Conservation (phyloP, 2,329 filamentous ascomycete species). For the Aspergillus felis region DNA sequence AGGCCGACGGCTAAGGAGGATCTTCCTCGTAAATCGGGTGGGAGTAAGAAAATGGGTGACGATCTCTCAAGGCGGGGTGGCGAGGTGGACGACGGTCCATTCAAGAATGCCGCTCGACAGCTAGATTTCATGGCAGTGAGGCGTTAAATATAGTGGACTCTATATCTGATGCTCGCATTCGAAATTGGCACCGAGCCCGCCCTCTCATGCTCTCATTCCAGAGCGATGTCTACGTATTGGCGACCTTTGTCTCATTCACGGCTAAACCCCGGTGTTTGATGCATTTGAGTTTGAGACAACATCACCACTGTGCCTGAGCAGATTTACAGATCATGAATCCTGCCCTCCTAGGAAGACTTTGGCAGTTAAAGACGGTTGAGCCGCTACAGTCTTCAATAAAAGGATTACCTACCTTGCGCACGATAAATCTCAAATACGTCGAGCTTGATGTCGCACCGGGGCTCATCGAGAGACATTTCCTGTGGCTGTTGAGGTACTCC, state of each 20-base stretch:
- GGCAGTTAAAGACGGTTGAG: background rate
- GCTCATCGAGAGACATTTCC: background rate
- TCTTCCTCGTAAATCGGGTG: slow-evolving; percentile 72
- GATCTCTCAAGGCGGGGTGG: slow-evolving; percentile 77
- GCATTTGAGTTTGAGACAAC: background rate
- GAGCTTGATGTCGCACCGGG: background rate
- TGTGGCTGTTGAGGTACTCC: background rate
- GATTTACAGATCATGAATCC: background rate
- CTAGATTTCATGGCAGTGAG: slow-evolving; percentile 64
- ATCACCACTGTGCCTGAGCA: background rate
- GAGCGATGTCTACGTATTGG: background rate
- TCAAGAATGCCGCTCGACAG: slow-evolving; percentile 74
- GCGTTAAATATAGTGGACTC: slow-evolving; percentile 13
- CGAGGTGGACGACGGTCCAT: slow-evolving; percentile 60
- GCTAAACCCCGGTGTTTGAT: background rate
- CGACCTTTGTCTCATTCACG: background rate
- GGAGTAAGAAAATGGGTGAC: slow-evolving; percentile 70
- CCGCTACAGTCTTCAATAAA: background rate
- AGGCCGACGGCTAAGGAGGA: slow-evolving; percentile 77
- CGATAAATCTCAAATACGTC: background rate
- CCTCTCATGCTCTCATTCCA: background rate
- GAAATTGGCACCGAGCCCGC: background rate
- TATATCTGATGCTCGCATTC: background rate
- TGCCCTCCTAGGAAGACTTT: background rate
- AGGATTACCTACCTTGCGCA: background rate